phyloP scores from a whole-genome alignment of 2,329 filamentous ascomycete species.

The Nothophoma quercina region DNA sequence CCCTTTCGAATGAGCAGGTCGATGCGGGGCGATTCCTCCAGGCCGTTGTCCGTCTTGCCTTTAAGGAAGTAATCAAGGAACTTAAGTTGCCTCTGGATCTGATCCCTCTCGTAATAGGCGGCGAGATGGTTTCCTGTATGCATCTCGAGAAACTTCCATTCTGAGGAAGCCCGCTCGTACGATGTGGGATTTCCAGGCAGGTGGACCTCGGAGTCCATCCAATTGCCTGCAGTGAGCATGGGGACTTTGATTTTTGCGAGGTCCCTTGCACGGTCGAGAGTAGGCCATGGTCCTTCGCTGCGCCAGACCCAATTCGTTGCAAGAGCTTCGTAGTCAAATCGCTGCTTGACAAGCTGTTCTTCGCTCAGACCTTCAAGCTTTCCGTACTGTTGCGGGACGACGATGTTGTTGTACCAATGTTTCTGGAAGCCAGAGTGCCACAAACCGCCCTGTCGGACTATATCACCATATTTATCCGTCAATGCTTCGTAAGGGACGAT shows the following conservation, averaged over 20 bases:
- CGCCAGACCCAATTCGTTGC: background rate
- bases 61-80: too few relatives aligned
- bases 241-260: slow-evolving; percentile 1
- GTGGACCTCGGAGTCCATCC: slow-evolving; percentile 6
- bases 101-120: too few relatives aligned
- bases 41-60: too few relatives aligned
- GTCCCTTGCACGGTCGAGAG: background rate
- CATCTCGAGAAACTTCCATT: too few relatives aligned
- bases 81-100: too few relatives aligned
- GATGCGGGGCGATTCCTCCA: too few relatives aligned
- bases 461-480: background rate
- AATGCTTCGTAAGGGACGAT: background rate
- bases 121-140: too few relatives aligned
- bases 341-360: background rate
- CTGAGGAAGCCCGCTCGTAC: background rate
- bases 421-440: slow-evolving; percentile 3
- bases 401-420: slow-evolving; percentile 3
- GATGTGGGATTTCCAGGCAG: background rate
- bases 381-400: background rate
- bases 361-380: background rate
- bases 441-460: background rate
- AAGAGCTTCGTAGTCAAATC: background rate
- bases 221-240: slow-evolving; percentile 1
- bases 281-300: background rate
- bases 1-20: too few relatives aligned